Evolutionary conservation across 2,329 filamentous ascomycete species (phyloP), one percentile per base, ranked within the genome.

Genomic region (Didymella exigua): DNA sequence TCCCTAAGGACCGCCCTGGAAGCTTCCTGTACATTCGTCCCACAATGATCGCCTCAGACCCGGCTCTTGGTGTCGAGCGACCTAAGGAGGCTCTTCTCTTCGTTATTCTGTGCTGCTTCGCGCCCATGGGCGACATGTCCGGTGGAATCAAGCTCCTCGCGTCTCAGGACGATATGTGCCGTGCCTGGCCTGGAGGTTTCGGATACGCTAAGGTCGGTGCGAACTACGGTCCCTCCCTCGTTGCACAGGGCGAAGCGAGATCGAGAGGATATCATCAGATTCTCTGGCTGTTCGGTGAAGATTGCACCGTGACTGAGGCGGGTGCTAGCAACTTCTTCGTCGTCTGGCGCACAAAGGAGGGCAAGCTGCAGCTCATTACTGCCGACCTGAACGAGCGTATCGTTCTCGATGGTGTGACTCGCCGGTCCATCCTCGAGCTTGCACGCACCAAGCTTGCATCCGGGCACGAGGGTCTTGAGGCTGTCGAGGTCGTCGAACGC

Each of bases 301-400:
- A 93, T 64, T 85, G 84, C 47, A 85, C 86, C 71, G 92, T 96
- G 60, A 97, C 93, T 2, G 93, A 97, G 79, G 93, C 93, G 2
- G 93, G 93, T 4, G 93, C 91, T 11, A 90, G 86, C 69, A 97
- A 97, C 78, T 96, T 96, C 78, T 96, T 97, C 70, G 81, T 96
- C 7, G 80, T 96, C 11, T 92, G 89, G 90, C 83, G 81, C 70
- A 84, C 82, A 41, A 84, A 81, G 71, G 83, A 87, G 64, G 86
- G 84, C 7, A 83, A 80, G 66, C 70, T 83, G 21, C 82, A 95
- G 79, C 81, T 97, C 27, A 81, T 96, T 51, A 97, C 93, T 2
- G 91, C 93, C 2, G 90, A 91, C 8, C 77, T 97, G 37, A 89
- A 89, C 54, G 90, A 91, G 69, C 86, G 89, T 69, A 82, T 96